Evolutionary conservation across 495 filamentous ascomycete genomes (phyloP), one percentile per base, ranked within the genome.

Genomic region (Lasiosphaeria hispida): DNA sequence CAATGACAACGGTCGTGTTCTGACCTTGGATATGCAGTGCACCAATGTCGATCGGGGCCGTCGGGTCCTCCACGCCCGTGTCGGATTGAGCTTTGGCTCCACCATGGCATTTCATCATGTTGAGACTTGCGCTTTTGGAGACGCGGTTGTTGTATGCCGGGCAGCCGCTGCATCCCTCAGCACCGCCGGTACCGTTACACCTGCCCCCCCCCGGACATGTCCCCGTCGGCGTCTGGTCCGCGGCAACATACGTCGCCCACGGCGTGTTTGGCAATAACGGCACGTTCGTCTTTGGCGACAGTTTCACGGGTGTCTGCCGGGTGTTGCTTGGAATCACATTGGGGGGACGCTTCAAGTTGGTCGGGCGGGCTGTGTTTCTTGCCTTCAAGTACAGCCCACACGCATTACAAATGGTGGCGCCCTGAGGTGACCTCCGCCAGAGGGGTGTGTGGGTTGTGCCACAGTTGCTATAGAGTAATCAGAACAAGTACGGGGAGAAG

Each of bases 111-210:
- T 82, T 83, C 41, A 80, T 57, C n/a, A 86, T 68, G 18, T 77
- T 80, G 52, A 90, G 76, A 59, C 88, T 85, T 35, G 87, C 88
- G 48, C 89, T 88, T 73, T 96, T 96, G 53, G 92, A 89, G 43
- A 97, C 85, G 43, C 94, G 83, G 71, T 98, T 98, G 77, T 98
- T 98, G 77, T 87, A 97, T 5, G 95, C 95, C 35, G 94, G 94
- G 64, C 94, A 98, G 10, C 94, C 94, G 69, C 89, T 91, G 70
- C 94, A 98, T 19, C 90, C 94, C 61, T 95, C 89, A n/a, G 92
- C 90, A 59, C 94, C 94, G 42, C 94, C 94, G 30, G 94, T 97
- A 13, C 94, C 94, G 75, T 98, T 97, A 73, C 94, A 98, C 57
- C 86, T 89, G 41, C 94, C 94, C 53, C 93, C 95, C 39, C 94